These are phyloP conservation scores for Phytophthora tubulina DNA, from an alignment of 352 stramenopile species.

Conservation along the genomic window DNA sequence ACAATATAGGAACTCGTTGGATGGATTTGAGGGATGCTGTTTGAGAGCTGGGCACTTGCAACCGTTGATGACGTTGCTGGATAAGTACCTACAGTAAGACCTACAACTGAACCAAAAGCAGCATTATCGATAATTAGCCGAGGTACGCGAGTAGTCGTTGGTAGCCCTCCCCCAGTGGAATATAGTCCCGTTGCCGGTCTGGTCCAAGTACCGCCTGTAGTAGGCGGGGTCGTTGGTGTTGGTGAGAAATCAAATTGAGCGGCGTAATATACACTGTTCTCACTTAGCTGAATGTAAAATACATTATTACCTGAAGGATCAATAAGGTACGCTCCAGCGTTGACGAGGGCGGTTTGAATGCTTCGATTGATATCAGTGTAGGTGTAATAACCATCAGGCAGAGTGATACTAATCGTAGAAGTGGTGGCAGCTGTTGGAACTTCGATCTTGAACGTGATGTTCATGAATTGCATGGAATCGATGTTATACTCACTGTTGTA, in stretches of 20 bases:
- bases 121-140: constrained; percentile 31
- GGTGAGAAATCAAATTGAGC: constrained; percentile 13
- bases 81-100: constrained; percentile 18
- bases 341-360: constrained; percentile 17
- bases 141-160: constrained; percentile 11
- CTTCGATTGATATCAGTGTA: constrained; percentile 20
- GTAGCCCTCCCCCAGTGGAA: constrained; percentile 11
- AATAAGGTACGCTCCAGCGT: constrained; percentile 16
- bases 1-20: constrained; percentile 27
- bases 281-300: constrained; percentile 17
- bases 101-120: constrained; percentile 17
- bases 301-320: constrained; percentile 9
- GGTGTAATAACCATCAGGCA: constrained; percentile 18
- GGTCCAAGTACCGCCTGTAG: not conserved
- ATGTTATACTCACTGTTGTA: constrained; percentile 20
- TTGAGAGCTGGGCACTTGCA: constrained; percentile 10
- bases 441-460: constrained; percentile 16
- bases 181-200: not conserved
- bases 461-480: not conserved
- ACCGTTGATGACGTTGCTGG: constrained; percentile 11
- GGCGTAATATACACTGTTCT: constrained; percentile 24
- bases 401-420: constrained; percentile 2
- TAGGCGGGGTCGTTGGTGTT: constrained; percentile 6
- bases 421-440: constrained; percentile 17
- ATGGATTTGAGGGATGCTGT: constrained; percentile 27